Conservation (phyloP, 768 basidiomycete species). For the Lentinula aciculospora region DNA sequence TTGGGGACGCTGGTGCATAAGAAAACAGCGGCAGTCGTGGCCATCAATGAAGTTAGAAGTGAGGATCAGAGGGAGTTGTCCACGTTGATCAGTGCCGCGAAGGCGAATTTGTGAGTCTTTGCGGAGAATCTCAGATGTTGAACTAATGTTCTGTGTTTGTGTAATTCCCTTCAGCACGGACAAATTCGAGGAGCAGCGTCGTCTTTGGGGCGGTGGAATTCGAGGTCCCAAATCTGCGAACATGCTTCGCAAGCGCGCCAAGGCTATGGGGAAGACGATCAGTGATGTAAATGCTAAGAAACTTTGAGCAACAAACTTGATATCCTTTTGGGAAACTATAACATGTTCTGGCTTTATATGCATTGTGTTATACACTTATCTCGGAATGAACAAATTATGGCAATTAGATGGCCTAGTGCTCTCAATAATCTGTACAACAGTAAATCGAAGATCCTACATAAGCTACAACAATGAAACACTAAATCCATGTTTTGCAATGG, state of each 20-base stretch:
- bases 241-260: slow-evolving; percentile 92
- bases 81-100: slow-evolving; percentile 87
- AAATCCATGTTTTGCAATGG: no score
- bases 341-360: no score
- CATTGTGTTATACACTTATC: no score
- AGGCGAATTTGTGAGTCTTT: slow-evolving; percentile 88
- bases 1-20: slow-evolving; percentile 98
- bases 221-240: slow-evolving; percentile 93
- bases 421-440: no score
- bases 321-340: not conserved
- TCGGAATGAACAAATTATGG: no score
- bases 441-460: no score
- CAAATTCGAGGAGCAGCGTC: slow-evolving; percentile 89
- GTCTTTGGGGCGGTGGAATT: slow-evolving; percentile 94
- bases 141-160: not conserved
- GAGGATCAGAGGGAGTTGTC: slow-evolving; percentile 93
- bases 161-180: slow-evolving; percentile 54
- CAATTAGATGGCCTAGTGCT: no score
- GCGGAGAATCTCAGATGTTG: not conserved
- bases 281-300: slow-evolving; percentile 54
- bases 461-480: no score
- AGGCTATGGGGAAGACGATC: slow-evolving; percentile 73
- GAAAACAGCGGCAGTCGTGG: slow-evolving; percentile 92
- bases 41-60: slow-evolving; percentile 89
- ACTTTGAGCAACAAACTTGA: slow-evolving; percentile 51